Evolutionary conservation across 2,329 filamentous ascomycete species (phyloP), one percentile per base, ranked within the genome.

Genomic region (Trichoderma aggressivum): DNA sequence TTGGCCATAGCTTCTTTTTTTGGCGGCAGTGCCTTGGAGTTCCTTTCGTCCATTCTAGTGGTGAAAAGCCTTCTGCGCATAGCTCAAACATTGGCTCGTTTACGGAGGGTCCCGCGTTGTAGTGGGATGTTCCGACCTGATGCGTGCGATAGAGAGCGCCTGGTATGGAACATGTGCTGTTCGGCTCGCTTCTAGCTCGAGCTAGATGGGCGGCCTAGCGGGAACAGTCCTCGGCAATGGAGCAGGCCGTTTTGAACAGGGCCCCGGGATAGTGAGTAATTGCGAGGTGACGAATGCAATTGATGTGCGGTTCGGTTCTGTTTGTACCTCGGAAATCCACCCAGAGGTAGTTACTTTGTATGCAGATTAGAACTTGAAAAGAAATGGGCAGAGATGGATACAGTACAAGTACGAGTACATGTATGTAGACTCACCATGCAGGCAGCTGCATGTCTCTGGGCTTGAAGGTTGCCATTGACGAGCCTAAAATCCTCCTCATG

Each of bases 1-100:
- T 58, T 69, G 66, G 43, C 66, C 56, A 69, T 69, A 61, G 66
- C 56, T 69, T 61, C 66, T 61, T 69, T 60, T 50, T 28, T 60
- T 60, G 34, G 63, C 21, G 26, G 50, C 62, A 34, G 47, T 16
- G 18, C 21, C 32, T 60, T 61, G 66, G 32, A 30, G 66, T 61
- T 69, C 66, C 66, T 26, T 69, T 69, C 66, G 66, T 69, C 66
- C 66, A 69, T 69, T 64, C 26, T 26, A 43, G 59, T 43, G 34
- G 59, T 26, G 26, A 36, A 26, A 24, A 60, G 50, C 32, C n/a
- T 55, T 11, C 47, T 59, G 16, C n/a, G 14, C 32, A 58, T 53
- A 21, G 50, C 53, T 43, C 63, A 66, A 43, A 66, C 36, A 18
- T 24, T 60, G 56, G 24, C 14, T 68, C 65, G 18, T 50, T 32